Conservation (phyloP, 495 filamentous ascomycete species). For the Aspergillus olivimuriae region DNA sequence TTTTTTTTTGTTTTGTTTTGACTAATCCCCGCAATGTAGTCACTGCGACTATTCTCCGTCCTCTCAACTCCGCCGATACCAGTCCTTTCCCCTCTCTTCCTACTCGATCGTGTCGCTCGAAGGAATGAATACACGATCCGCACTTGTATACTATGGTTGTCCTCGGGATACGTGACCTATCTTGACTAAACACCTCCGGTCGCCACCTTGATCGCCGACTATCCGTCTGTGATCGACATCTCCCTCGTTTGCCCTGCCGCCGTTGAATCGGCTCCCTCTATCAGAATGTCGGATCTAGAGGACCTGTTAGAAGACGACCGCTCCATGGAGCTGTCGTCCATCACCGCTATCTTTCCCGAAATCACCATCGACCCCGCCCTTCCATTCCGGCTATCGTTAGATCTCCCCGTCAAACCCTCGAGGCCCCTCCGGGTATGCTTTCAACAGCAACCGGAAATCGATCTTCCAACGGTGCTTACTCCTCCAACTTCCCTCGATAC, state of each 20-base stretch:
- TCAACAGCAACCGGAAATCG: slow-evolving; percentile 43
- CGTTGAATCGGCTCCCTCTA: neutral
- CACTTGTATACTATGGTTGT: neutral
- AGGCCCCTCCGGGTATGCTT: slow-evolving; percentile 66
- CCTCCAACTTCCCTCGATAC: slow-evolving; percentile 42
- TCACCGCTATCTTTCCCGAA: slow-evolving; percentile 86
- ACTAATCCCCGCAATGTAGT: too few relatives aligned
- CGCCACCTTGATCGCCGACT: neutral
- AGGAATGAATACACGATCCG: neutral
- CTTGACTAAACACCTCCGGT: neutral
- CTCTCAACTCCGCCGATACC: too few relatives aligned
- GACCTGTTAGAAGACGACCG: slow-evolving; percentile 55
- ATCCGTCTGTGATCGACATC: neutral
- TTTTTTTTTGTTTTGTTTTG: too few relatives aligned
- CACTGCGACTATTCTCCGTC: too few relatives aligned
- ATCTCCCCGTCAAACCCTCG: slow-evolving; percentile 65
- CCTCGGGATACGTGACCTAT: neutral
- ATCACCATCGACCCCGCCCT: slow-evolving; percentile 51
- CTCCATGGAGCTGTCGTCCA: slow-evolving; percentile 71
- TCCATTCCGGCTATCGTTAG: slow-evolving; percentile 60
- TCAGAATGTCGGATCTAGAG: slow-evolving; percentile 26
- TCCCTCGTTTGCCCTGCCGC: neutral
- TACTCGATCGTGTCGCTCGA: neutral
- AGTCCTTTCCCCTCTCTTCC: neutral
- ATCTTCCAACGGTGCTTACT: slow-evolving; percentile 30